Conservation (phyloP, 2,329 filamentous ascomycete species). For the Sordariomycetes sp. region DNA sequence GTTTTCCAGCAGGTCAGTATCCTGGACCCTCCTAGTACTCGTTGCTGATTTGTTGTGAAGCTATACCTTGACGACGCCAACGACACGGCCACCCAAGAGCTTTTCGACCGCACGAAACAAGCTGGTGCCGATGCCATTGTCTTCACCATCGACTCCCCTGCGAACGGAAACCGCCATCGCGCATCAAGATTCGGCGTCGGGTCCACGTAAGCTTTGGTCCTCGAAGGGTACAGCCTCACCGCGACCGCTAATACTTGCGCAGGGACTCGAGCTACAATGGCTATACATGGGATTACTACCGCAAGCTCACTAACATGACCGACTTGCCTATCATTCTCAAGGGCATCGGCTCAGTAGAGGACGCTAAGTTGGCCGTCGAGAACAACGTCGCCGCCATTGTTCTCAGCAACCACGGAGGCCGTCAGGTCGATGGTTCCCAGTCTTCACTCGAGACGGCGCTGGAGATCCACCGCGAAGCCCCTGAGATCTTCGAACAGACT, state of each 20-base stretch:
- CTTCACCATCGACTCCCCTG: slow-evolving; percentile 29
- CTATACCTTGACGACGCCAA: slow-evolving; percentile 19
- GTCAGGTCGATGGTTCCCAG: slow-evolving; percentile 29
- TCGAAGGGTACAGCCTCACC: slow-evolving; percentile 4
- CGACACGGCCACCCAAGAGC: slow-evolving; percentile 19
- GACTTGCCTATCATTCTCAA: slow-evolving; percentile 29
- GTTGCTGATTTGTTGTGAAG: slow-evolving; percentile 14
- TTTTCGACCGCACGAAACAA: slow-evolving; percentile 19
- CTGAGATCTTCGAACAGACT: slow-evolving; percentile 26
- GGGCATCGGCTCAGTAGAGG: slow-evolving; percentile 26
- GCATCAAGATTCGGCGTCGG: slow-evolving; percentile 27
- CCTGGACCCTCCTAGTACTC: slow-evolving; percentile 8
- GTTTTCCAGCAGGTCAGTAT: slow-evolving; percentile 24
- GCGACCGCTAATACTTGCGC: slow-evolving; percentile 6
- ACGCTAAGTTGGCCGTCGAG: slow-evolving; percentile 20
- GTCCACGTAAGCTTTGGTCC: slow-evolving; percentile 17
- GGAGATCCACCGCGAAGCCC: slow-evolving; percentile 26
- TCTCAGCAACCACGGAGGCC: slow-evolving; percentile 32
- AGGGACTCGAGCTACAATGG: slow-evolving; percentile 13
- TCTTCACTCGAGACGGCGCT: slow-evolving; percentile 27
- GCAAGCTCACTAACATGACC: slow-evolving; percentile 23
- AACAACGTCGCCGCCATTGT: slow-evolving; percentile 23
- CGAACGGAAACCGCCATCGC: slow-evolving; percentile 28
- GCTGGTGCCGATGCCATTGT: slow-evolving; percentile 25
- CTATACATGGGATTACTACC: slow-evolving; percentile 24